Base-by-base conservation (phyloP, 1,284 basidiomycete species). In the Rhodotorula glutinis region DNA sequence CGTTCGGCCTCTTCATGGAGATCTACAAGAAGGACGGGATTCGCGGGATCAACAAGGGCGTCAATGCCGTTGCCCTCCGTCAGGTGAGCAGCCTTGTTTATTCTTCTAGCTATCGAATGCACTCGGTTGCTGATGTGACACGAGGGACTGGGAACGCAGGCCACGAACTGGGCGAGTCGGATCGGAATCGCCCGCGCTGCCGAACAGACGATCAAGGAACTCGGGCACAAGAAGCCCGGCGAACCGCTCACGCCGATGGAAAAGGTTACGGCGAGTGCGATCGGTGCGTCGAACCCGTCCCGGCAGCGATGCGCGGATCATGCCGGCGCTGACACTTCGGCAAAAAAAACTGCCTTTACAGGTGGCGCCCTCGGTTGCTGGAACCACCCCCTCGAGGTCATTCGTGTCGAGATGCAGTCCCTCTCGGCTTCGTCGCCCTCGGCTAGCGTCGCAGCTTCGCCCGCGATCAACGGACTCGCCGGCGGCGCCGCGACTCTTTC, bases 371-470 rank as follows among this genome's bases (percentile, higher is more conserved):
- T 99, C 61, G 94, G 91, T 17, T 96, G 92, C 51, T 98, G 95
- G 95, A 99, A 99, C 80, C 95, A 99, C 33, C 95, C 96, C 49
- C 98, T 98, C 75, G 66, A 60, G 81, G 92, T 96, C 71, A 85
- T 95, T 71, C 88, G 92, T 66, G 91, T 95, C 49, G 92, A 95
- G 89, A 98, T 99, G 96, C 96, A 99, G 86, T 94, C 91, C 53
- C 95, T 98, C 87, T 86, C 90, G 44, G 97, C 80, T n/a, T 43
- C 52, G 16, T 43, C 59, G 5, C 33, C 59, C 52, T 23, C 52
- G 21, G 33, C 33, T 38, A 38, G 33, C 33, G n/a, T 47, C 46
- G 46, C 46, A 19, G n/a, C 46, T 21, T 21, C 46, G 10, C 23
- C 23, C 46, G n/a, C n/a, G 23, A 47, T 47, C 46, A n/a, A 21